phyloP scores from a whole-genome alignment of 176 grass and related monocot species.

The Rhipidocladum racemiflorum region DNA sequence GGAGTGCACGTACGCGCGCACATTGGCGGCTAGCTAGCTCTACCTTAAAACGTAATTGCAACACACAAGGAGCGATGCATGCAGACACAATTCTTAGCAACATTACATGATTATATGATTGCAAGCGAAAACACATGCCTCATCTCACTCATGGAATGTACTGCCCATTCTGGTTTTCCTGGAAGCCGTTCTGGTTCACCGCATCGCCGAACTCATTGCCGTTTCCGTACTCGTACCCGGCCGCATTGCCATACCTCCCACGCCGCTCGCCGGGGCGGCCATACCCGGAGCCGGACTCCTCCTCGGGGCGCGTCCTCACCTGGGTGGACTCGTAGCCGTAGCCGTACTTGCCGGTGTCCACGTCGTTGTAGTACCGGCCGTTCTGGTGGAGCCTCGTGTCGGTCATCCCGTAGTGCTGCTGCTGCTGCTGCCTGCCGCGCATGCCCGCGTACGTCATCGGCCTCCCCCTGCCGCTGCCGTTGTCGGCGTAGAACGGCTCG shows the following conservation, averaged over 20 bases:
- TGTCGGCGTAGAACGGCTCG: neutral
- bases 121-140: neutral
- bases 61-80: neutral
- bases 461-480: neutral
- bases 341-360: conserved; percentile 44
- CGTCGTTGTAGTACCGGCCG: conserved; percentile 54
- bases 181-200: neutral
- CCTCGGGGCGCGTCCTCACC: conserved; percentile 4
- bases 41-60: neutral
- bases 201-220: neutral
- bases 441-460: conserved; percentile 10
- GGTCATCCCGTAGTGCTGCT: conserved; percentile 47
- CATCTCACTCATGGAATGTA: conserved; percentile 34
- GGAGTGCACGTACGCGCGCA: neutral
- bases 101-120: neutral
- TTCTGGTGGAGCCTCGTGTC: conserved; percentile 59
- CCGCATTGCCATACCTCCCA: neutral
- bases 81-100: neutral
- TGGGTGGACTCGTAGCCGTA: conserved; percentile 53
- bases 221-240: neutral
- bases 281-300: conserved; percentile 32
- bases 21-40: neutral
- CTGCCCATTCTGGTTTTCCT: conserved; percentile 10
- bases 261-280: neutral
- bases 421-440: neutral